Conservation (phyloP, 371 early-diverging fungal species). For the Actinomortierella wolfii region DNA sequence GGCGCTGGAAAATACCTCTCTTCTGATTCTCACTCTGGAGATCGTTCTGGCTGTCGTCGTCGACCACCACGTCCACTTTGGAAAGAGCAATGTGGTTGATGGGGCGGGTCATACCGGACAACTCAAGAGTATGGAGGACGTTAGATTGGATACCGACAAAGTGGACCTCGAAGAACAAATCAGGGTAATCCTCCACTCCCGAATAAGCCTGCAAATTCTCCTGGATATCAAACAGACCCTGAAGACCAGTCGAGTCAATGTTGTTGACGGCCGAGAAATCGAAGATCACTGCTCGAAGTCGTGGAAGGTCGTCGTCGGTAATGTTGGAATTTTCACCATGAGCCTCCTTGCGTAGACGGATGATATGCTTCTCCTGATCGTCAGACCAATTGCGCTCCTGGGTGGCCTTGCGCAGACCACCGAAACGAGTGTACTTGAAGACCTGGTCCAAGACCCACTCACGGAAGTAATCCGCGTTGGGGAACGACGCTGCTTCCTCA, state of each 20-base stretch:
- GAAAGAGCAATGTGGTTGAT: constrained; percentile 31
- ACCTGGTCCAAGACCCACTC: constrained; percentile 52
- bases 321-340: constrained; percentile 22
- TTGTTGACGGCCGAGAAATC: constrained; percentile 80
- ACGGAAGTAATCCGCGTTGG: constrained; percentile 64
- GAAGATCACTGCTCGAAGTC: constrained; percentile 73
- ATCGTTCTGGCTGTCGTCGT: not conserved
- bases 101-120: constrained; percentile 50
- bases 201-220: constrained; percentile 57
- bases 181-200: constrained; percentile 32
- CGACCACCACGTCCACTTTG: constrained; percentile 26
- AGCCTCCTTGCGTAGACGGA: constrained; percentile 27
- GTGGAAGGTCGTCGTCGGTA: constrained; percentile 50
- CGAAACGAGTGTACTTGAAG: constrained; percentile 44
- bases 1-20: no score
- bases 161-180: constrained; percentile 40
- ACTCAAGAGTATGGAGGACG: constrained; percentile 38
- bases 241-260: constrained; percentile 82
- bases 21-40: not conserved
- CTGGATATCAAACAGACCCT: constrained; percentile 68
- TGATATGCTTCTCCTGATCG: constrained; percentile 32
- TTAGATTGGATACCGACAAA: constrained; percentile 43
- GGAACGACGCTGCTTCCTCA: constrained; percentile 75
- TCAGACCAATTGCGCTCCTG: constrained; percentile 39
- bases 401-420: constrained; percentile 20